Evolutionary conservation across 2,329 filamentous ascomycete species (phyloP), one percentile per base, ranked within the genome.

Genomic region (Colletotrichum tropicicola): DNA sequence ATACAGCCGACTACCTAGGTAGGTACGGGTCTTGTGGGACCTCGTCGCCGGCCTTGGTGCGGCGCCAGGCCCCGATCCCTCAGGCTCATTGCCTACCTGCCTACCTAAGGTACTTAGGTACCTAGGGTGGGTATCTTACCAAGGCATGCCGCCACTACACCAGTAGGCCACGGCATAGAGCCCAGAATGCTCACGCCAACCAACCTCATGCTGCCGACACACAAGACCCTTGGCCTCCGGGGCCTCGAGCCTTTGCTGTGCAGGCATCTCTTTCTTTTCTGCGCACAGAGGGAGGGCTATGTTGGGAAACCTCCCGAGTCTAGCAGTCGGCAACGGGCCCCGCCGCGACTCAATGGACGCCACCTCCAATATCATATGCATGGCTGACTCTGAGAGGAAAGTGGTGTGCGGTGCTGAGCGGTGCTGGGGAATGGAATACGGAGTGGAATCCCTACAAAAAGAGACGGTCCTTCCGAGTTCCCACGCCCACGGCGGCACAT

Each of bases 351-450:
- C 48, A 45, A 44, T 56, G 57, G 57, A 65, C 61, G 61, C 61
- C 57, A 65, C 61, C 57, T 61, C 44, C 61, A 65, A 65, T 65
- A 65, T 65, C 61, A 30, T 39, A 51, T 61, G 49, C 60, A 64
- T 64, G 57, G 57, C 61, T 61, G 57, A 56, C 61, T 65, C 48
- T 61, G 35, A 30, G 10, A 13, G 21, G 44, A 28, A 19, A 55
- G 49, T 55, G 49, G 48, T 61, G 61, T 65, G 49, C 43, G 23
- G 28, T 23, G 28, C 48, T 35, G 43, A 35, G 19, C 15, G 15
- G 9, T 35, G 30, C 3, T 37, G 19, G 37, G 21, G 41, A 47
- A 56, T 25, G 21, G 6, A n/a, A 19, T 43, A 43, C 39, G 19
- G 39, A n/a, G n/a, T n/a, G n/a, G n/a, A n/a, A 7, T 35, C 5